A percentile compares a stretch with the other conserved stretches of the same genome.
Evolutionary conservation across 2,329 filamentous ascomycete species (phyloP).

Genomic region (Fusarium sororula): DNA sequence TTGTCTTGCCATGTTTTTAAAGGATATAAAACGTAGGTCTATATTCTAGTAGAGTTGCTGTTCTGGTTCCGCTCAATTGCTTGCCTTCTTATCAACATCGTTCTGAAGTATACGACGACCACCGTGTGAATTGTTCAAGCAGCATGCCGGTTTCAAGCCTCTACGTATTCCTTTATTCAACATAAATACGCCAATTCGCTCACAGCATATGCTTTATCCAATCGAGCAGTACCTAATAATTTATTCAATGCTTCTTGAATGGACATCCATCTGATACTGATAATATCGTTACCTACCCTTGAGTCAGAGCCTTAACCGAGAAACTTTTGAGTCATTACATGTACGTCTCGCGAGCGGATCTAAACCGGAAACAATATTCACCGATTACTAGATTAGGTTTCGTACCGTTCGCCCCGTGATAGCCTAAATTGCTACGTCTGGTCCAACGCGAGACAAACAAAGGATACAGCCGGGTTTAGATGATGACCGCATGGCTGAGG

Average conservation of each 20-base stretch:
- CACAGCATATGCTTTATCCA: fast-evolving
- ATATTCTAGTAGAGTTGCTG: too few relatives aligned
- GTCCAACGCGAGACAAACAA: not conserved
- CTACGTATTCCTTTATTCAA: not conserved
- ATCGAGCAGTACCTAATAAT: not conserved
- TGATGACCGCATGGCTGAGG: not conserved
- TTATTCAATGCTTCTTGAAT: too few relatives aligned
- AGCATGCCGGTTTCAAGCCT: not conserved
- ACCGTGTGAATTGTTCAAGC: too few relatives aligned
- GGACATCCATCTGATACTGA: not conserved
- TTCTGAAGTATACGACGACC: too few relatives aligned
- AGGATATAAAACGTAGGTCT: not conserved
- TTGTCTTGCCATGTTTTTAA: not conserved
- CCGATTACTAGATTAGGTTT: not conserved
- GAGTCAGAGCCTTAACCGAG: not conserved
- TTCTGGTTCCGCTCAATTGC: too few relatives aligned
- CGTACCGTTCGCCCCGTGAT: not conserved
- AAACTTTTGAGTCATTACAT: not conserved
- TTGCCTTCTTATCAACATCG: too few relatives aligned
- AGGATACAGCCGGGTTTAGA: not conserved
- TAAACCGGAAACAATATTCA: not conserved
- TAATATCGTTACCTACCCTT: not conserved
- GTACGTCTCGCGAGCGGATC: not conserved
- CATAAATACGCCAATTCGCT: fast-evolving
- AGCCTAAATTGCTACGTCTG: not conserved